Conservation (phyloP, 139 green algal species). For the Chlorella sp. region DNA sequence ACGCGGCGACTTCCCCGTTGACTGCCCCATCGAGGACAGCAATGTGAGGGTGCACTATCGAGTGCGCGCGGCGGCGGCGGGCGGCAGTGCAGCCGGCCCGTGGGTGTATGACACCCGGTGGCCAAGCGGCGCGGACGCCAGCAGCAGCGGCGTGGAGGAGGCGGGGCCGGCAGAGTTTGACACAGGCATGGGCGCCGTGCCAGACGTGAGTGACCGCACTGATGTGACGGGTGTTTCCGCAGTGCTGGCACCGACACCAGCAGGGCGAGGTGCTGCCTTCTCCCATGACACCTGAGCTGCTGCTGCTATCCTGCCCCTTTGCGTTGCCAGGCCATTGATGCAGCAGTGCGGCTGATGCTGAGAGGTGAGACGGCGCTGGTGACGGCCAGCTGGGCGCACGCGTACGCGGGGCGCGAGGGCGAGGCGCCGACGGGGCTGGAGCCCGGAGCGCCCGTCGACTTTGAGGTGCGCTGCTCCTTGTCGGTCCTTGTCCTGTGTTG, state of each 20-base stretch:
- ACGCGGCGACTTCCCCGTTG: constrained; percentile 77
- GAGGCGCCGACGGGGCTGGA: too few species aligned
- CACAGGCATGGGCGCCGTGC: constrained; percentile 36
- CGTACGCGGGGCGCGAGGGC: constrained; percentile 22
- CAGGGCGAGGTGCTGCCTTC: neutral
- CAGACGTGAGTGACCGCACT: constrained; percentile 27
- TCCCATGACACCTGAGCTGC: neutral
- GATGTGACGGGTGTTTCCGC: neutral
- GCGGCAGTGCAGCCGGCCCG: neutral
- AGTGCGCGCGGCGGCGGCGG: neutral
- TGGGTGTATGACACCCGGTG: neutral
- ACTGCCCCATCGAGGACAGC: constrained; percentile 85
- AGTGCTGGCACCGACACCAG: too few species aligned
- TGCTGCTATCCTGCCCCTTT: neutral
- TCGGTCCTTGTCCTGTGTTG: too few species aligned
- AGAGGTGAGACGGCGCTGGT: constrained; percentile 61
- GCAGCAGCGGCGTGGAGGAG: neutral
- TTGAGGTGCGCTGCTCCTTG: too few species aligned
- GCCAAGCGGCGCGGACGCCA: neutral
- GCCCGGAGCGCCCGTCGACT: too few species aligned
- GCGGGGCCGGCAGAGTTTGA: constrained; percentile 14
- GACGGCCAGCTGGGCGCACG: constrained; percentile 13
- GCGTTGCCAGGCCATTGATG: constrained; percentile 57
- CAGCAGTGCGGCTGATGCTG: constrained; percentile 76
- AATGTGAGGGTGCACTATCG: constrained; percentile 60